Evolutionary conservation across 2,329 filamentous ascomycete genomes (phyloP).

Genomic region (Cytospora paraplurivora): DNA sequence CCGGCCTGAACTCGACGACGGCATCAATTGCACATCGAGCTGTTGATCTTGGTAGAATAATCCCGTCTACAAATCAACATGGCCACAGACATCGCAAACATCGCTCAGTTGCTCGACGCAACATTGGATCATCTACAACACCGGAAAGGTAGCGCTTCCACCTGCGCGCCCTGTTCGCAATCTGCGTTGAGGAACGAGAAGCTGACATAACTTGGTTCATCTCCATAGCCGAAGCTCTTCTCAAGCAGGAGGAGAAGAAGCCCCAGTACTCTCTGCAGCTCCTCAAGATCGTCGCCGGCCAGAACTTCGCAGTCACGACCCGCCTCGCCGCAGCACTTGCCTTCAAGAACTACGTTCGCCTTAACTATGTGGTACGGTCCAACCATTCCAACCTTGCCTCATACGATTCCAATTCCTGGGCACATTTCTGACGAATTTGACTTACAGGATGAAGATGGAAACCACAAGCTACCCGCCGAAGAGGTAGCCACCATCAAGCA

Average conservation of each 20-base stretch:
- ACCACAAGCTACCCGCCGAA: conserved; percentile 80
- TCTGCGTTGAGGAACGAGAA: neutral
- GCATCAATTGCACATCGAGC: conserved; percentile 13
- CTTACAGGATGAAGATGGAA: conserved; percentile 80
- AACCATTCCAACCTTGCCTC: conserved; percentile 28
- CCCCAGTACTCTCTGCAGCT: conserved; percentile 86
- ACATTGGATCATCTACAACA: conserved; percentile 87
- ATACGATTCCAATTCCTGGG: neutral
- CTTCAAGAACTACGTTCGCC: conserved; percentile 98
- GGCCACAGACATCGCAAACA: conserved; percentile 58
- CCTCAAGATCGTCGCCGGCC: conserved; percentile 85
- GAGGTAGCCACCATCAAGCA: conserved; percentile 92
- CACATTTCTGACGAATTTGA: conserved; percentile 12
- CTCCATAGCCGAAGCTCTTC: conserved; percentile 72
- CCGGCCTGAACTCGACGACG: conserved; percentile 1
- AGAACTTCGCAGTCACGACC: conserved; percentile 71
- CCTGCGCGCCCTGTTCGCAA: neutral
- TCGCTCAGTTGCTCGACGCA: conserved; percentile 85
- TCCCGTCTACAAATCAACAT: conserved; percentile 43
- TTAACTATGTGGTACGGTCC: conserved; percentile 80
- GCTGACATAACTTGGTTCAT: conserved; percentile 18
- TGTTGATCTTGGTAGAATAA: conserved; percentile 16
- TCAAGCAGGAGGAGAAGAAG: conserved; percentile 78
- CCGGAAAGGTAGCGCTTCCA: conserved; percentile 71
- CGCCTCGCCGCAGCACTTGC: conserved; percentile 86